Evolutionary conservation across 164 flowering plant species (phyloP).

Genomic region (Protea cynaroides): DNA sequence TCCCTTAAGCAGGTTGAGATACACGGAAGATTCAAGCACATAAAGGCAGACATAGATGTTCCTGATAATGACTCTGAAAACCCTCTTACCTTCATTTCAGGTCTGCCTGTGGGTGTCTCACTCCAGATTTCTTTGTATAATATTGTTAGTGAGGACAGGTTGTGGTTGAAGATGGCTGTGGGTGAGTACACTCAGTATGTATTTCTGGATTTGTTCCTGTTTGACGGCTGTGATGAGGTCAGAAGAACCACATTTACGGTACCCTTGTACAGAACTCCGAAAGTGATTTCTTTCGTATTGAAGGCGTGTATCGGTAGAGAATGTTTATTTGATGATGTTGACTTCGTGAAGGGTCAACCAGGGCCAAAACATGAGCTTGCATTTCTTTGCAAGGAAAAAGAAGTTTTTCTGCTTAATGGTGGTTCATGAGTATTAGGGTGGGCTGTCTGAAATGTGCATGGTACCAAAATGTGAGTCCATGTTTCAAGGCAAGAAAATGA

Average conservation of each 20-base stretch:
- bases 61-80: conserved; percentile 48
- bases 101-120: conserved; percentile 65
- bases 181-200: conserved; percentile 37
- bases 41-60: conserved; percentile 46
- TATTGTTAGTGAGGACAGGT: conserved; percentile 27
- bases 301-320: conserved; percentile 52
- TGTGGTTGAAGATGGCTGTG: conserved; percentile 55
- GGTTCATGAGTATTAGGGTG: too few species aligned
- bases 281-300: conserved; percentile 39
- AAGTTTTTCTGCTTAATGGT: conserved; percentile 32
- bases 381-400: conserved; percentile 46
- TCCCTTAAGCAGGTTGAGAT: conserved; percentile 33
- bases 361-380: conserved; percentile 56
- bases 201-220: conserved; percentile 38
- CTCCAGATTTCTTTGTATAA: conserved; percentile 51
- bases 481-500: too few species aligned
- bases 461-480: too few species aligned
- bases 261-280: conserved; percentile 59
- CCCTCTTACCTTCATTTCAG: conserved; percentile 56
- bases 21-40: conserved; percentile 26
- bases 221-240: conserved; percentile 24
- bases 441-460: too few species aligned
- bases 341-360: conserved; percentile 12
- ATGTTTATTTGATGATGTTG: conserved; percentile 32
- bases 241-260: conserved; percentile 34